Evolutionary conservation across 805 yeast species (phyloP), one percentile per base, ranked within the genome.

Genomic region (Nakazawaea anatomiae): DNA sequence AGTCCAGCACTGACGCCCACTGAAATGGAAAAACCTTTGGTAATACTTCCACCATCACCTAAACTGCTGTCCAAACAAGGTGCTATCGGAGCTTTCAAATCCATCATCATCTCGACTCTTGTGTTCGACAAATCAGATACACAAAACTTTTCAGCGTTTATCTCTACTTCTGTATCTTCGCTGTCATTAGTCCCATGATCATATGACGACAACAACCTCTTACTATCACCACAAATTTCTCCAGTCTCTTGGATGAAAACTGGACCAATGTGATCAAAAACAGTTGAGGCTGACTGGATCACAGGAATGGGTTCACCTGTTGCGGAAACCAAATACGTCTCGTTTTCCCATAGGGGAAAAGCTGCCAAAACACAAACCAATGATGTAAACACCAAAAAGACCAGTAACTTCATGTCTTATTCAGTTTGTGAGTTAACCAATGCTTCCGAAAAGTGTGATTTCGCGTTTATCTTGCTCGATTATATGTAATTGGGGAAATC

Each of bases 1-100:
- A 50, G 14, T 25, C 12, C 10, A 5, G 35, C 49, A 27, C 48
- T 9, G 34, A 50, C 27, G 14, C 43, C 12, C 6, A 50, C 46
- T 25, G 49, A 40, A 25, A 50, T 36, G 8, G 49, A 41, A 14
- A 50, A 5, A 5, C 46, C 45, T 14, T 45, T 50, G 32, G 46
- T 18, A 36, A 45, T 50, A 45, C 43, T 28, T 27, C 52, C 52
- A 14, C 52, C 52, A 41, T 50, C 52, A 14, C 52, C 52, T 11
- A 41, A 18, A 18, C 34, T 29, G 32, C 46, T 41, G 30, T 50
- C 49, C n/a, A 50, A 45, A 39, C 52, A 50, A 11, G 49, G 49
- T 12, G 46, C 25, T 5, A 50, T 28, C 2, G 52, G 52, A 8
- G 49, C 46, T 18, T n/a, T 29, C 36, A 44, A 29, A 12, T 34